Base-by-base conservation (phyloP, 176 grass and related monocot species). In the Phoenix dactylifera region DNA sequence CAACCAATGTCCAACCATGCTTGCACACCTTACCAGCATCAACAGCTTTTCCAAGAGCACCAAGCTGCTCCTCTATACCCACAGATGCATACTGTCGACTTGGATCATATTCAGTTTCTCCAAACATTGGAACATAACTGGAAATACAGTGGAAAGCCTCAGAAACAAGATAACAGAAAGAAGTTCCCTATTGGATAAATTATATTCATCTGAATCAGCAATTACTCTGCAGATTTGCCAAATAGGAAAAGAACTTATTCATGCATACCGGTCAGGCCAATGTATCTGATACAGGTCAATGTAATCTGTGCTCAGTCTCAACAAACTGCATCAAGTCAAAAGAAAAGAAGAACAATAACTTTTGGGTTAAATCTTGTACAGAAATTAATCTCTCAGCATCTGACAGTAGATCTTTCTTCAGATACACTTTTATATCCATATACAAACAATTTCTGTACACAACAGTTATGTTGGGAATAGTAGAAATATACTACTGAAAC, bases 271-370 rank as follows among this genome's bases (percentile, higher is more conserved):
- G 39, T 97, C 92, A 26, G 92, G 87, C 92, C 92, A 97, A 72
- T 97, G 92, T 69, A 97, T 97, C 75, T 97, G 87, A 62, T 88
- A 97, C 52, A 97, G 75, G 72, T 97, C 92, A 23, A 97, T 91
- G 55, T 97, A 97, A 64, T 97, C 92, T 48, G 80, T 67, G 1
- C 70, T 70, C 26, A 97, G 54, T 50, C 87, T 70, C 12, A 15
- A 19, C 72, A 97, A 80, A 79, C 82, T 85, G 68, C 22, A 82
- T 10, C n/a, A 64, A 55, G 61, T 10, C 16, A 72, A 4, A 77
- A 12, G 12, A 51, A 67, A 58, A 30, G 56, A 49, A 24, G n/a
- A 4, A 22, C 16, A 20, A 30, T 35, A 16, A 25, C 58, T n/a
- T 15, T 19, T 16, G 4, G 68, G 3, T 7, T 58, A 49, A 18